These are phyloP conservation scores for Cyanodermella asteris DNA, from an alignment of 2,329 filamentous ascomycete species.

Conservation along the genomic window DNA sequence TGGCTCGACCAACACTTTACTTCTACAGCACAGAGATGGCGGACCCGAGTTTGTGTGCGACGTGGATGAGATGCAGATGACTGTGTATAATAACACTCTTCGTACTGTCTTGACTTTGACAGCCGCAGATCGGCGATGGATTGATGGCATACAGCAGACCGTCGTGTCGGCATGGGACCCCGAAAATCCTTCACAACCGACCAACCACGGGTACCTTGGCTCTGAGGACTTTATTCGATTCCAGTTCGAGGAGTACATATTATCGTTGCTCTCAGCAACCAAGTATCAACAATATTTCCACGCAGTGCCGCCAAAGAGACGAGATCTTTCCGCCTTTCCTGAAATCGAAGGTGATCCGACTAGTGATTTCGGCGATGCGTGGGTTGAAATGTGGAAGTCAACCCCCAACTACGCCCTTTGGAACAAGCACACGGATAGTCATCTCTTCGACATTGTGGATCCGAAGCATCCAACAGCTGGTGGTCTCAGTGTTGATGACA, in stretches of 20 bases:
- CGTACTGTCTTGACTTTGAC: constrained; percentile 57
- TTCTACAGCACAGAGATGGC: constrained; percentile 81
- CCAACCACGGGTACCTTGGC: constrained; percentile 80
- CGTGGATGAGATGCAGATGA: constrained; percentile 69
- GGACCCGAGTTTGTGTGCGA: too few relatives aligned
- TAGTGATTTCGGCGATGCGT: constrained; percentile 62
- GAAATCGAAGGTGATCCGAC: constrained; percentile 66
- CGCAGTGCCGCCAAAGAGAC: constrained; percentile 22
- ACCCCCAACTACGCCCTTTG: constrained; percentile 89
- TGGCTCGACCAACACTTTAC: constrained; percentile 82
- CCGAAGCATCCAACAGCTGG: constrained; percentile 86
- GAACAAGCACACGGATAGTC: constrained; percentile 55
- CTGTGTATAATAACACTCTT: constrained; percentile 60
- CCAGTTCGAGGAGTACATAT: constrained; percentile 90
- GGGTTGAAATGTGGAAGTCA: constrained; percentile 65
- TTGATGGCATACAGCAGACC: constrained; percentile 81
- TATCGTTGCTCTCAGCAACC: constrained; percentile 67
- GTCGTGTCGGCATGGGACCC: constrained; percentile 97
- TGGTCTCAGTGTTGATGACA: constrained; percentile 79
- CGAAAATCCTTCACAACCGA: constrained; percentile 67
- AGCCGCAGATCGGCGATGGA: constrained; percentile 78
- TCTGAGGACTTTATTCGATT: constrained; percentile 94
- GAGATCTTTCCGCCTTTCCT: constrained; percentile 11
- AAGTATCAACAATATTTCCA: constrained; percentile 56
- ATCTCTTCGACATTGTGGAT: constrained; percentile 85